Evolutionary conservation across 1,284 basidiomycete species (phyloP), one percentile per base, ranked within the genome.

Genomic region (Cutaneotrichosporon mucoides): DNA sequence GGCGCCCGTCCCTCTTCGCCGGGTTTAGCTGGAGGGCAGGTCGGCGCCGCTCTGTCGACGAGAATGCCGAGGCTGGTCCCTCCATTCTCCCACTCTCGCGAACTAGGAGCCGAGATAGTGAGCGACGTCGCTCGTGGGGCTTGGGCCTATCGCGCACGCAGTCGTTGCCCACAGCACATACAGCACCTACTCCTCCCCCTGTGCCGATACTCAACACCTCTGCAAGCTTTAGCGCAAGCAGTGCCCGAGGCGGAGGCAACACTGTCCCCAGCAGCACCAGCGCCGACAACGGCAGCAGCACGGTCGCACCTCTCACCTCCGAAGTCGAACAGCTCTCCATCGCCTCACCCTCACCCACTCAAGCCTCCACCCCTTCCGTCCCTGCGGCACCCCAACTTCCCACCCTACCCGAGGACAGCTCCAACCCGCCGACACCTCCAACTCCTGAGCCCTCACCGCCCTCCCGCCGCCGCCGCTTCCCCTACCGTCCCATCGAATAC

Each of bases 401-500:
- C 6, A 37, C 60, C 1, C 53, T 61, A 1, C 44, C 60, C 12
- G 60, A 61, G 35, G 53, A 61, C 36, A 13, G 41, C 24, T 8
- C 44, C 2, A 34, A 41, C 4, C 33, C 13, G 9, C 15, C 47
- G 5, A n/a, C 55, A 34, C 42, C 45, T 2, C 11, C 58, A 3
- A n/a, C 53, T 4, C 48, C 48, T 15, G 35, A 35, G 6, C 24
- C 57, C 37, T 48, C 58, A 6, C 46, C 43, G 1, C 53, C 57
- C 9, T 49, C 57, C 3, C 40, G 33, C 12, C 54, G 49, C 10
- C 16, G 36, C 0, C 60, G 41, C 9, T 54, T 64, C 1, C 70
- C 69, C 0, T 76, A 76, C 52, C 33, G 62, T 9, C 57, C 60
- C 0, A 3, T 76, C 7, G 55, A 41, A 6, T 59, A 66, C 35